Conservation (phyloP, 2,329 filamentous ascomycete species). For the Aspergillus uvarum region DNA sequence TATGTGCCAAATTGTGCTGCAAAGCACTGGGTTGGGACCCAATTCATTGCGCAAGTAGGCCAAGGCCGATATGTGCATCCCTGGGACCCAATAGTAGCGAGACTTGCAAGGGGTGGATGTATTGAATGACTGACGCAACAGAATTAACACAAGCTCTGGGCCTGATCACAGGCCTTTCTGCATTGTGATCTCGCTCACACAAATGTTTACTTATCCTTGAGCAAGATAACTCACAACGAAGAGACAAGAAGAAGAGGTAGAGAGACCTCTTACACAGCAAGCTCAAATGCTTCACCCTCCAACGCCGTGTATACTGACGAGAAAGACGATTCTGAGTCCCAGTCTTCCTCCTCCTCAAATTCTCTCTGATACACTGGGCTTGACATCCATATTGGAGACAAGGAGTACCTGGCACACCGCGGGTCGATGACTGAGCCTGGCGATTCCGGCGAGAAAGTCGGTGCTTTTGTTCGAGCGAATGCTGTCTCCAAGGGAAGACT, state of each 20-base stretch:
- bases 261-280: constrained; percentile 2
- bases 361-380: not conserved
- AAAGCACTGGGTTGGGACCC: not conserved
- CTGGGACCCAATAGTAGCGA: not conserved
- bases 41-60: not conserved
- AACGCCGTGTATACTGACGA: constrained; percentile 29
- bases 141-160: not conserved
- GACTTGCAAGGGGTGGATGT: not conserved
- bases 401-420: not conserved
- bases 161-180: not conserved
- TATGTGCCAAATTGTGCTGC: not conserved
- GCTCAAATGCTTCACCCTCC: constrained; percentile 16
- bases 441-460: not conserved
- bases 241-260: not conserved
- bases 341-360: not conserved
- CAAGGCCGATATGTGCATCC: not conserved
- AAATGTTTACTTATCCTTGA: not conserved
- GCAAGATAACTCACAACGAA: not conserved
- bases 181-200: not conserved
- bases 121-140: not conserved
- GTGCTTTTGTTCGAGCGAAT: not conserved
- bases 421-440: not conserved
- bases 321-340: constrained; percentile 24
- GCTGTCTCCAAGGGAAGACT: not conserved
- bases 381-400: not conserved